Evolutionary conservation across 768 basidiomycete genomes (phyloP).

Genomic region (Lactarius psammicola): DNA sequence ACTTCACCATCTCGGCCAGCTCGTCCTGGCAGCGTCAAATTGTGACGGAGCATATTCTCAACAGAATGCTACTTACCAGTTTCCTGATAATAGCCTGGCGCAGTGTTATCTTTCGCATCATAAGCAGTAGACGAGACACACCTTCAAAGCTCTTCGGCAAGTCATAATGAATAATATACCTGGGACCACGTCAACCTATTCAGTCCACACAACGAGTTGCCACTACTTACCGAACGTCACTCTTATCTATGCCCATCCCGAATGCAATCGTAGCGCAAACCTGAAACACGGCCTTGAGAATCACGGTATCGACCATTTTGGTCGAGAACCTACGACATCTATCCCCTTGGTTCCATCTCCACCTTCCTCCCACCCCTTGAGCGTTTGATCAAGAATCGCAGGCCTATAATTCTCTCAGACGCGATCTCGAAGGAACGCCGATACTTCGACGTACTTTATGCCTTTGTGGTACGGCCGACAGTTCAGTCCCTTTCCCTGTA

Average conservation of each 20-base stretch:
- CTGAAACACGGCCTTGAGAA: conserved; percentile 35
- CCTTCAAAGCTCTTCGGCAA: conserved; percentile 84
- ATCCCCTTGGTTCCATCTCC: conserved; percentile 51
- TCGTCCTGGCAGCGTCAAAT: conserved; percentile 48
- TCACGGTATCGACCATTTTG: too few species aligned
- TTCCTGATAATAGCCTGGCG: conserved; percentile 82
- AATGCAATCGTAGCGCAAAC: conserved; percentile 82
- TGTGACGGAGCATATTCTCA: conserved; percentile 7
- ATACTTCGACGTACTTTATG: conserved; percentile 44
- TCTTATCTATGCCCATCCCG: conserved; percentile 85
- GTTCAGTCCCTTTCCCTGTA: conserved; percentile 64
- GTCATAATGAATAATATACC: conserved; percentile 81
- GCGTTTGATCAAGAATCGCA: conserved; percentile 48
- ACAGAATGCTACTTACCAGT: conserved; percentile 51
- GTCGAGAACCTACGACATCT: conserved; percentile 54
- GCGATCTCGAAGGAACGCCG: conserved; percentile 2
- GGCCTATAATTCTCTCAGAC: conserved; percentile 37
- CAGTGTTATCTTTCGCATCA: conserved; percentile 1
- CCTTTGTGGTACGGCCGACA: conserved; percentile 77
- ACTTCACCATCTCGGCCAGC: conserved; percentile 78
- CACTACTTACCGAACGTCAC: conserved; percentile 58
- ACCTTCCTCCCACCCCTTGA: conserved; percentile 58
- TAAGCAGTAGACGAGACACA: conserved; percentile 31
- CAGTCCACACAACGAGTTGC: background rate
- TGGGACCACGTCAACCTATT: conserved; percentile 24